Evolutionary conservation across 2,329 filamentous ascomycete species (phyloP), one percentile per base, ranked within the genome.

Genomic region (Penicillium sp.): DNA sequence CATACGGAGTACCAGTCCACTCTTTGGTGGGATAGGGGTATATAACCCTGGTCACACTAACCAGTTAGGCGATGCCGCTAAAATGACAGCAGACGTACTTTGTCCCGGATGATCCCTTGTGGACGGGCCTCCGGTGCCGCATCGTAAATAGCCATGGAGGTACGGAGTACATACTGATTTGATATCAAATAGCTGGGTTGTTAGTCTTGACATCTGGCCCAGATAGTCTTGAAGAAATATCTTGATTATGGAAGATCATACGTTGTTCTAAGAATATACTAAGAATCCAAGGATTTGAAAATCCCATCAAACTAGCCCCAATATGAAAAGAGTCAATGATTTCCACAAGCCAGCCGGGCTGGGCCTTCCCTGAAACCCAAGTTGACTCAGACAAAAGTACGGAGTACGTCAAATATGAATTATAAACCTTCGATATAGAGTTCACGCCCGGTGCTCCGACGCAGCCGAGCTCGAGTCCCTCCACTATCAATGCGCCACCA

Each of bases 101-200:
- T 6, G 19, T 21, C 12, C 4, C 13, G 12, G 43, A 21, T 33
- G 13, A 21, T 23, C 8, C 29, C 19, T 15, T 31, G 8, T 9
- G 13, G 41, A 42, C 27, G 19, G 45, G 8, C 27, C 43, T 37
- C 35, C 35, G 17, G 35, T 37, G 6, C 6, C 21, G 9, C 13
- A 31, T 46, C n/a, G 19, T 23, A 70, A n/a, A 48, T 61, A n/a
- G 67, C 65, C 10, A 3, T 6, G 12, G 17, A 33, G 29, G 4
- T 35, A 19, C 23, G 12, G 23, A 10, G 2, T 2, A n/a, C 12
- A 23, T 17, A 23, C 43, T 46, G 27, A 13, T 13, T 23, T 33
- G 19, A 23, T 17, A 15, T 17, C 45, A 8, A 47, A 46, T 46
- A 9, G 0, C n/a, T 9, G 13, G 12, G n/a, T 21, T 33, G 13